Evolutionary conservation across 176 grass and related monocot species (phyloP).

Genomic region (Ampelocalamus luodianensis): DNA sequence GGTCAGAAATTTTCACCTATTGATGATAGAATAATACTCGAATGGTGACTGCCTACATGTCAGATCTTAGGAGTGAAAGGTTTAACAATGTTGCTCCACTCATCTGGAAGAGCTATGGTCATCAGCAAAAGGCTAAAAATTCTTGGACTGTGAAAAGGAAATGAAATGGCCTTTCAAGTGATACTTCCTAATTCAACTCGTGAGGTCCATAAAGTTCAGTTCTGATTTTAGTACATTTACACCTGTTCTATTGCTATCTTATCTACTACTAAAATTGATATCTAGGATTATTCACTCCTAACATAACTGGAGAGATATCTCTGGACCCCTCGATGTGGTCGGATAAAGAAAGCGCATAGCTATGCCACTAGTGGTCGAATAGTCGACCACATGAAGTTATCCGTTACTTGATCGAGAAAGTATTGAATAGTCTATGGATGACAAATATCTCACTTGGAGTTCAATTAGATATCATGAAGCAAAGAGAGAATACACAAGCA

Average conservation of each 20-base stretch:
- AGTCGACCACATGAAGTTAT: too few relatives aligned
- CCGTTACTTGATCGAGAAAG: too few relatives aligned
- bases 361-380: too few relatives aligned
- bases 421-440: too few relatives aligned
- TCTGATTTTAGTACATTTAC: background rate
- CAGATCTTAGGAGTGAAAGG: slow-evolving; percentile 66
- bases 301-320: background rate
- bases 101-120: slow-evolving; percentile 47
- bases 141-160: background rate
- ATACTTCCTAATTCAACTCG: background rate
- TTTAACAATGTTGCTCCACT: slow-evolving; percentile 65
- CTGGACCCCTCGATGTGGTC: too few relatives aligned
- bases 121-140: background rate
- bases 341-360: too few relatives aligned
- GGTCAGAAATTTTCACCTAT: slow-evolving; percentile 44
- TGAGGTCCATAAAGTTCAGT: slow-evolving; percentile 6
- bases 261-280: background rate
- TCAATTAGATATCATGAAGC: too few relatives aligned
- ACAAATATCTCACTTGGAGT: too few relatives aligned
- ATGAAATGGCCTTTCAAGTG: background rate
- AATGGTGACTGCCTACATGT: slow-evolving; percentile 69
- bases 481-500: too few relatives aligned
- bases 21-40: slow-evolving; percentile 63
- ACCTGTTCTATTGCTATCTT: slow-evolving; percentile 15
- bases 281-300: slow-evolving; percentile 3